Conservation (phyloP, 2,329 filamentous ascomycete genomes). For the Stachybotrys chartarum region DNA sequence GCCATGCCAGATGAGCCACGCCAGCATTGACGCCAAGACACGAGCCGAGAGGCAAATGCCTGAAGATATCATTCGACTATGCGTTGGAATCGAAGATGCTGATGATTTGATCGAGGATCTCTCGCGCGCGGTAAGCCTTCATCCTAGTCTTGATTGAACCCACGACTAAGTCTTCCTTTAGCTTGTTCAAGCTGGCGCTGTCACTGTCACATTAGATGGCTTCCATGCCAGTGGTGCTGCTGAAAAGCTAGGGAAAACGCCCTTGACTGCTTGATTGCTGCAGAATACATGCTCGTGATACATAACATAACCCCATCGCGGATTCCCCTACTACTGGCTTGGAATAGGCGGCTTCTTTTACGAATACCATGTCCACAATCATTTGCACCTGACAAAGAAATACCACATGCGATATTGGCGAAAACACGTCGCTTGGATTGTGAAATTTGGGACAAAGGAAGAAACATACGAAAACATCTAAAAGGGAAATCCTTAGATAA, state of each 20-base stretch:
- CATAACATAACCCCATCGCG: background rate
- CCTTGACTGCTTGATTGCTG: constrained; percentile 2
- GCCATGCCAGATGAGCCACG: constrained; percentile 99
- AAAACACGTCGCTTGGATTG: no score
- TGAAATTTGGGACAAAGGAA: no score
- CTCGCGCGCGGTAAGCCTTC: constrained; percentile 69
- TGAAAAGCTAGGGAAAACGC: constrained; percentile 23
- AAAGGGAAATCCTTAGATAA: no score
- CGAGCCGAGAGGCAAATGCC: constrained; percentile 84
- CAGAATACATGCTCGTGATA: background rate
- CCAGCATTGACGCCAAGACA: constrained; percentile 94
- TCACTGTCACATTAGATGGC: constrained; percentile 76
- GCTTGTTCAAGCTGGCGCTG: constrained; percentile 91
- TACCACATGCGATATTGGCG: no score
- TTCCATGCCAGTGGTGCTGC: constrained; percentile 56
- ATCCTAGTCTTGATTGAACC: background rate
- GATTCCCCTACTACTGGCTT: no score
- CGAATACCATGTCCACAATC: no score
- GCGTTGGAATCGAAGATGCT: constrained; percentile 91
- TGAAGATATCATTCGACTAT: constrained; percentile 91
- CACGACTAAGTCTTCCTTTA: constrained; percentile 27
- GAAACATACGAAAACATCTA: no score
- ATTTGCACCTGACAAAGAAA: no score
- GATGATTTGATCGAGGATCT: constrained; percentile 91
- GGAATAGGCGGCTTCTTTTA: no score